A percentile compares a stretch with the other conserved stretches of the same genome.
Evolutionary conservation across 1,284 basidiomycete genomes (phyloP).

Genomic region (Neolentinus lepideus): DNA sequence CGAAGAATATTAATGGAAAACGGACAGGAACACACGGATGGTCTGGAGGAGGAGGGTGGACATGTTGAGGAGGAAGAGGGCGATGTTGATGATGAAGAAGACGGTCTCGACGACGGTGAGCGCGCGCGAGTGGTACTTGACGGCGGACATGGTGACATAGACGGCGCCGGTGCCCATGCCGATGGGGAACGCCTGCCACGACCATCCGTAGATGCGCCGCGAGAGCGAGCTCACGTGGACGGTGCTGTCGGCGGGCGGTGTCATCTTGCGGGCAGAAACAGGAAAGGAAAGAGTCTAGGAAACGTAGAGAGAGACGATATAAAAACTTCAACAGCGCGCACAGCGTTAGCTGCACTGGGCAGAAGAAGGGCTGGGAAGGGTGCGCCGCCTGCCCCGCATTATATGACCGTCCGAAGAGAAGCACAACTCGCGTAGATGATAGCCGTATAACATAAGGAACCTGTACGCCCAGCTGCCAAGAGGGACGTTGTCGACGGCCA

Average conservation of each 20-base stretch:
- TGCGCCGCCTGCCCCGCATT: too few relatives aligned
- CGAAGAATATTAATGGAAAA: background rate
- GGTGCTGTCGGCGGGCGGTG: background rate
- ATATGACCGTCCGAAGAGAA: too few relatives aligned
- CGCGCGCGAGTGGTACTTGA: conserved; percentile 26
- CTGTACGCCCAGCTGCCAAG: too few relatives aligned
- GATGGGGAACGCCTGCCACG: conserved; percentile 43
- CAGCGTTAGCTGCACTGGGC: too few relatives aligned
- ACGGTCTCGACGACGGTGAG: conserved; percentile 31
- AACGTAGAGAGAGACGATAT: conserved; percentile 1
- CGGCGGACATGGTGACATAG: conserved; percentile 35
- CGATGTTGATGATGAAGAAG: conserved; percentile 41
- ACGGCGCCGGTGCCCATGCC: conserved; percentile 45
- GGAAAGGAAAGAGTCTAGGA: too few relatives aligned
- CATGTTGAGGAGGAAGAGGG: conserved; percentile 34
- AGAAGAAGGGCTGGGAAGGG: too few relatives aligned
- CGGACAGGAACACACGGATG: conserved; percentile 25
- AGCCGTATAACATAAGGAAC: too few relatives aligned
- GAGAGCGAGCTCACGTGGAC: conserved; percentile 22
- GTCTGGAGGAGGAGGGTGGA: conserved; percentile 35
- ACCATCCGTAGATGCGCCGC: conserved; percentile 40
- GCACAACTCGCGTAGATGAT: too few relatives aligned
- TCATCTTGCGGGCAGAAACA: too few relatives aligned
- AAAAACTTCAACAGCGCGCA: too few relatives aligned
- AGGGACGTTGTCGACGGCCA: too few relatives aligned